A percentile compares a stretch with the other conserved stretches of the same genome.
Conservation (phyloP, 768 basidiomycete genomes). For the Lactarius akahatsu region DNA sequence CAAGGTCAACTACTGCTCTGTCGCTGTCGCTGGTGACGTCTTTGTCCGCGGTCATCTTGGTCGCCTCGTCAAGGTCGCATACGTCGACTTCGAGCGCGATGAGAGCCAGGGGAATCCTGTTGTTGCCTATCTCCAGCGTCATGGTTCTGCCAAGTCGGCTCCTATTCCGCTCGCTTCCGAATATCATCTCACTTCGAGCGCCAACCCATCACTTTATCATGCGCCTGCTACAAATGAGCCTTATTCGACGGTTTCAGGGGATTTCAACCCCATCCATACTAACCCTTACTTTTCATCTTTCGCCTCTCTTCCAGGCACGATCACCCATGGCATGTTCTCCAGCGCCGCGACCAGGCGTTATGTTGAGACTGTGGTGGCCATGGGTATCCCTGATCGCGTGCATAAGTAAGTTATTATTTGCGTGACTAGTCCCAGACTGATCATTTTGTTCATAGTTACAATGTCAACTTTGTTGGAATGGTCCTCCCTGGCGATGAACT, state of each 20-base stretch:
- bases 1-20: conserved; percentile 77
- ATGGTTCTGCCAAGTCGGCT: conserved; percentile 77
- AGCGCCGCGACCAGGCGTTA: conserved; percentile 92
- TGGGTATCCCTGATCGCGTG: conserved; percentile 90
- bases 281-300: conserved; percentile 98
- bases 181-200: conserved; percentile 77
- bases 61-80: conserved; percentile 83
- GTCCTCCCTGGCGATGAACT: conserved; percentile 89
- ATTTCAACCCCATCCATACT: conserved; percentile 98
- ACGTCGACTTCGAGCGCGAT: conserved; percentile 82
- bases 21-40: conserved; percentile 80
- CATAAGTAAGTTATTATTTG: conserved; percentile 59
- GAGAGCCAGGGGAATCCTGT: conserved; percentile 93
- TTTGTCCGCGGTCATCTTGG: conserved; percentile 89
- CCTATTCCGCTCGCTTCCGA: conserved; percentile 76
- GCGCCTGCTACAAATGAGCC: conserved; percentile 92
- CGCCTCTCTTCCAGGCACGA: conserved; percentile 90
- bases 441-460: conserved; percentile 54
- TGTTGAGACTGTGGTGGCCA: conserved; percentile 90
- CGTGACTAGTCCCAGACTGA: conserved; percentile 16
- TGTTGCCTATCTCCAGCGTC: conserved; percentile 87
- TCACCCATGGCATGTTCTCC: conserved; percentile 97
- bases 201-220: conserved; percentile 63
- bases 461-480: conserved; percentile 97
- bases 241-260: conserved; percentile 93